Evolutionary conservation across 2,329 filamentous ascomycete genomes (phyloP).

Genomic region (Neofusicoccum cordaticola): DNA sequence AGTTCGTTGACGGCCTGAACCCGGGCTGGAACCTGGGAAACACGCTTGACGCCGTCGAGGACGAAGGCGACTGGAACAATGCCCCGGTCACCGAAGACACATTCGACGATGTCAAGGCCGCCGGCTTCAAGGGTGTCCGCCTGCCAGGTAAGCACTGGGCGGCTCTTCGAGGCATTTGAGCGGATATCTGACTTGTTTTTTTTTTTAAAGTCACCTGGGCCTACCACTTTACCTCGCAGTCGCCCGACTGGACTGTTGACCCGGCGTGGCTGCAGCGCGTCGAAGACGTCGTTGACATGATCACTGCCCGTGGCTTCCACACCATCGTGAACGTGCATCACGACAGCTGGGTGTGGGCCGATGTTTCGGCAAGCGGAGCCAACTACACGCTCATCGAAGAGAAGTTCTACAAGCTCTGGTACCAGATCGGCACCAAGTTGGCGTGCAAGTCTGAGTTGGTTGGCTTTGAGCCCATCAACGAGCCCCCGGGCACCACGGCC

Average conservation of each 20-base stretch:
- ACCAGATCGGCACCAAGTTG: conserved; percentile 55
- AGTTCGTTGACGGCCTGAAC: conserved; percentile 50
- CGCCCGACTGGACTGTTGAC: conserved; percentile 56
- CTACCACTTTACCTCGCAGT: conserved; percentile 52
- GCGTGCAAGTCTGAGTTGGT: conserved; percentile 55
- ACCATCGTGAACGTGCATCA: conserved; percentile 60
- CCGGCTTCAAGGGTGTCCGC: conserved; percentile 58
- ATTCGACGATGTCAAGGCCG: conserved; percentile 51
- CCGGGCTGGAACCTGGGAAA: conserved; percentile 62
- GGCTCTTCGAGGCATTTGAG: neutral
- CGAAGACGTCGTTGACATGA: conserved; percentile 57
- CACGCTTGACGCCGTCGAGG: conserved; percentile 55
- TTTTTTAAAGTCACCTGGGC: conserved; percentile 53
- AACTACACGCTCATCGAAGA: conserved; percentile 55
- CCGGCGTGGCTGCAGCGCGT: conserved; percentile 56
- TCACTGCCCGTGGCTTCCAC: conserved; percentile 50
- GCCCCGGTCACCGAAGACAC: conserved; percentile 49
- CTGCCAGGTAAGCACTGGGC: conserved; percentile 45
- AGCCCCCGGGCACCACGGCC: conserved; percentile 53
- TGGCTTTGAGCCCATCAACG: conserved; percentile 60
- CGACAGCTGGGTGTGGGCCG: conserved; percentile 59
- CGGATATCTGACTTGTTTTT: neutral
- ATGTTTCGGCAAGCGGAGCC: conserved; percentile 46
- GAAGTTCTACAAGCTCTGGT: conserved; percentile 56
- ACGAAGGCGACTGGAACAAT: conserved; percentile 61